Evolutionary conservation across 768 basidiomycete genomes (phyloP).

Genomic region (Chalciporus piperatus): DNA sequence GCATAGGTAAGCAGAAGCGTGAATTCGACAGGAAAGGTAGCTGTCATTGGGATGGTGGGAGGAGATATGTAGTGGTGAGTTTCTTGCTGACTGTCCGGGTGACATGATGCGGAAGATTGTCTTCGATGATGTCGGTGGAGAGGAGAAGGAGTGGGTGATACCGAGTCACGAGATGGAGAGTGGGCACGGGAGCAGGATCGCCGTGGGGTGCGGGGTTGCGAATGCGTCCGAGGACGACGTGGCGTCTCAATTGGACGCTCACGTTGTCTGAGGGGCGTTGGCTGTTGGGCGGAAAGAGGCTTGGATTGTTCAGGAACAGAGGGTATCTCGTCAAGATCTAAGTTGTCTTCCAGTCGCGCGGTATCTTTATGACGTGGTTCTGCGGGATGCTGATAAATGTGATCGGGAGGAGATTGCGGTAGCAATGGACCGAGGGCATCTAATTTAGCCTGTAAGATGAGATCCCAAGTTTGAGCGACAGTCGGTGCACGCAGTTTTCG

Average conservation of each 20-base stretch:
- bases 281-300: conserved; percentile 1
- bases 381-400: conserved; percentile 5
- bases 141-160: conserved; percentile 19
- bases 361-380: conserved; percentile 2
- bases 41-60: conserved; percentile 54
- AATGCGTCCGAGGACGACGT: conserved; percentile 13
- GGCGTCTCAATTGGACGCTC: conserved; percentile 3
- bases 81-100: conserved; percentile 14
- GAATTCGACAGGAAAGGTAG: conserved; percentile 77
- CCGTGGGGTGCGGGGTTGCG: conserved; percentile 16
- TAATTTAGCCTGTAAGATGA: conserved; percentile 72
- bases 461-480: conserved; percentile 69
- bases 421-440: conserved; percentile 42
- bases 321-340: conserved; percentile 8
- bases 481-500: conserved; percentile 66
- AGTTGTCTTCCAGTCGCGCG: conserved; percentile 6
- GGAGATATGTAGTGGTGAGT: conserved; percentile 7
- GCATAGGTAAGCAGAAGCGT: conserved; percentile 77
- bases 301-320: conserved; percentile 18
- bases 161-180: conserved; percentile 6
- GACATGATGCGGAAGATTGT: conserved; percentile 18
- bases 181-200: conserved; percentile 9
- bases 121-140: conserved; percentile 16
- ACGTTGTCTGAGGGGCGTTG: neutral
- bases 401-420: conserved; percentile 15